phyloP scores from a whole-genome alignment of 805 yeast species.

The Saturnispora gosingensis region DNA sequence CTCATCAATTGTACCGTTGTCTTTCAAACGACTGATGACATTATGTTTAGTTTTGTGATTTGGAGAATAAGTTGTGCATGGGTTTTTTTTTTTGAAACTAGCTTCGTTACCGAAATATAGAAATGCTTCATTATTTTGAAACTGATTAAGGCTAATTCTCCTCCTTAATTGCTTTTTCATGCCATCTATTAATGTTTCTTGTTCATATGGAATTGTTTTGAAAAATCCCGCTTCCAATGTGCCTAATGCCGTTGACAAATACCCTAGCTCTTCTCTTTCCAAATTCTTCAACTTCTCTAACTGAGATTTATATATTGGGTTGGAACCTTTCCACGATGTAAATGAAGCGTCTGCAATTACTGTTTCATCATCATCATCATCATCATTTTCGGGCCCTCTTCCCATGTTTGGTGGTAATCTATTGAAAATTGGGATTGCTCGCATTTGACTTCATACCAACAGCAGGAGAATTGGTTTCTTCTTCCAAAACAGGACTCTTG shows the following conservation, averaged over 20 bases:
- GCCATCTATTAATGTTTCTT: not conserved
- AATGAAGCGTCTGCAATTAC: not conserved
- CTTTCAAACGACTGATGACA: constrained; percentile 11
- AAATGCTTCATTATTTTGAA: not conserved
- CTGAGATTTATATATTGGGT: not conserved
- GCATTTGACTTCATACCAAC: constrained; percentile 1
- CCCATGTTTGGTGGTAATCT: not conserved
- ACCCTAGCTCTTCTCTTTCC: constrained; percentile 24
- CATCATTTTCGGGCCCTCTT: not conserved
- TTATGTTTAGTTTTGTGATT: not conserved
- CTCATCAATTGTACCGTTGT: not conserved
- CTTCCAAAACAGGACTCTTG: not conserved
- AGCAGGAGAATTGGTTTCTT: not conserved
- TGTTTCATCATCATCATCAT: not conserved
- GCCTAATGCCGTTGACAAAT: constrained; percentile 31
- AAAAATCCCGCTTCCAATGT: constrained; percentile 34
- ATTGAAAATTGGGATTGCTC: constrained; percentile 9
- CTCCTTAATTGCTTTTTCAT: not conserved
- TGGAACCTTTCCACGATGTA: not conserved
- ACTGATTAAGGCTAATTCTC: not conserved
- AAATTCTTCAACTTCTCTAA: not conserved
- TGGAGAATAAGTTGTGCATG: not conserved
- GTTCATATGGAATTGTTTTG: constrained; percentile 3
- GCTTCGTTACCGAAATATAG: not conserved
- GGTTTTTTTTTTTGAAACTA: not conserved